phyloP scores from a whole-genome alignment of 441 rosid species.

The Croton laevigatus region DNA sequence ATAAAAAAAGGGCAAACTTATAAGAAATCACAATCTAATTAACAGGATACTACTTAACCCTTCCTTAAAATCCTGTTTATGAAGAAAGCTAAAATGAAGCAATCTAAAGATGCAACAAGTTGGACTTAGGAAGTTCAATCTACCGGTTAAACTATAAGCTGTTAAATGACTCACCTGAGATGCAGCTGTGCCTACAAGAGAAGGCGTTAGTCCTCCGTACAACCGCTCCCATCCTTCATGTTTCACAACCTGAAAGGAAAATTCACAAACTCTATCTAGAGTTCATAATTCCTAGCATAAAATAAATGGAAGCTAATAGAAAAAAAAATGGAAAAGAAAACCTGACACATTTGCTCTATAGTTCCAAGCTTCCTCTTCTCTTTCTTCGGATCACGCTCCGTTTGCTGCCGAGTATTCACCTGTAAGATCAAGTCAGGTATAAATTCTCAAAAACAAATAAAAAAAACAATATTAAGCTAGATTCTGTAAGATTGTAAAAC shows the following conservation, averaged over 20 bases:
- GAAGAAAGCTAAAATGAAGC: background rate
- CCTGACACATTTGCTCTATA: slow-evolving; percentile 75
- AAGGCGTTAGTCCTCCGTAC: slow-evolving; percentile 82
- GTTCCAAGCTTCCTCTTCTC: slow-evolving; percentile 75
- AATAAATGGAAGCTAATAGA: background rate
- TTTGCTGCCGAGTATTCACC: slow-evolving; percentile 94
- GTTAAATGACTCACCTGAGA: slow-evolving; percentile 59
- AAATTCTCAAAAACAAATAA: background rate
- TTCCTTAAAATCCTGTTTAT: slow-evolving; percentile 1
- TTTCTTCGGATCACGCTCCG: slow-evolving; percentile 76
- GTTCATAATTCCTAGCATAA: background rate
- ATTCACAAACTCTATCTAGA: background rate
- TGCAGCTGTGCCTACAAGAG: slow-evolving; percentile 81
- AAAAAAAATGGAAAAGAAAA: slow-evolving; percentile 15
- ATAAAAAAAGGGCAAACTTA: slow-evolving; percentile 35
- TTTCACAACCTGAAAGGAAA: slow-evolving; percentile 57
- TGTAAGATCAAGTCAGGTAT: slow-evolving; percentile 22
- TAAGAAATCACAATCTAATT: slow-evolving; percentile 34
- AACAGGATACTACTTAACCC: slow-evolving; percentile 8
- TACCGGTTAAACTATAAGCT: background rate
- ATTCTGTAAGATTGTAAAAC: background rate
- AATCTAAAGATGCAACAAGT: background rate
- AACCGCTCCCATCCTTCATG: slow-evolving; percentile 90
- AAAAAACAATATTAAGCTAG: background rate
- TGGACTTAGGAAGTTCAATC: background rate